Evolutionary conservation across 108 stramenopile genomes (phyloP).

Genomic region (Skeletonema grethae): DNA sequence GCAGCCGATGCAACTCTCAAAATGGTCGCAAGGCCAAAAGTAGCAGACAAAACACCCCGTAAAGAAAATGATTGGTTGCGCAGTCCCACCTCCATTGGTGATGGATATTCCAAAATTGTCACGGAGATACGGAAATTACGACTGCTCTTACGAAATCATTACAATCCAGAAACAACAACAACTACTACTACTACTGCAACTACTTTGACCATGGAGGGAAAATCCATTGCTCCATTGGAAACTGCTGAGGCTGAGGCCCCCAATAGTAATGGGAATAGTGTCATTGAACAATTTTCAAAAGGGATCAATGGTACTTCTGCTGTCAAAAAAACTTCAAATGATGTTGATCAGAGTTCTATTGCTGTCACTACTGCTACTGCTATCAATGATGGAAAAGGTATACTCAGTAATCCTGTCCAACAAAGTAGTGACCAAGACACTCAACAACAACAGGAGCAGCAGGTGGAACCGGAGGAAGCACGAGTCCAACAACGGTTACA

Average conservation of each 20-base stretch:
- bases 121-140: not conserved
- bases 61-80: slow-evolving; percentile 3
- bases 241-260: not conserved
- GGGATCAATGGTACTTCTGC: not conserved
- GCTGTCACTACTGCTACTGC: not conserved
- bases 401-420: not conserved
- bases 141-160: not conserved
- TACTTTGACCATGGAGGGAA: not conserved
- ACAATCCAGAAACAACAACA: too few species aligned
- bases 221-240: not conserved
- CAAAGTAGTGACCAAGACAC: not conserved
- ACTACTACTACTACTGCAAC: too few species aligned
- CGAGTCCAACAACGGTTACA: not conserved
- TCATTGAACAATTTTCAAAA: not conserved
- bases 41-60: slow-evolving; percentile 1
- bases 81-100: not conserved
- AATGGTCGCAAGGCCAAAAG: not conserved
- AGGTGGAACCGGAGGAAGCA: not conserved
- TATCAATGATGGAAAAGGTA: not conserved
- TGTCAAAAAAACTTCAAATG: not conserved
- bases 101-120: slow-evolving; percentile 8
- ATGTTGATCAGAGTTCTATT: too few species aligned
- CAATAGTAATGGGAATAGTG: not conserved
- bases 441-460: not conserved
- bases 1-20: not conserved